Percentiles rank a stretch among this genome's conserved stretches.
Conservation (phyloP, 1,284 basidiomycete species). For the Farysia itapuensis region DNA sequence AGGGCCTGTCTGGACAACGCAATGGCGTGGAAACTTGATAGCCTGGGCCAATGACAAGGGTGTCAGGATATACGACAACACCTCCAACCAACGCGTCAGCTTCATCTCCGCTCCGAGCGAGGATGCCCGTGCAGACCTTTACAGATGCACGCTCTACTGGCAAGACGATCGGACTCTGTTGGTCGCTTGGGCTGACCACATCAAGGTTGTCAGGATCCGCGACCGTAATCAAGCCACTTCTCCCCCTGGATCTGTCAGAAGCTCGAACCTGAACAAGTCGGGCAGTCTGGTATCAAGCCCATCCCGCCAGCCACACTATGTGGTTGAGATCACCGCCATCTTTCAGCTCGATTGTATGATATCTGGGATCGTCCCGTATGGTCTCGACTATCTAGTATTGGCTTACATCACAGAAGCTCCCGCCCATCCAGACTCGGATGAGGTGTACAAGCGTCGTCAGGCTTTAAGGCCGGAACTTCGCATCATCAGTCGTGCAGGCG, state of each 20-base stretch:
- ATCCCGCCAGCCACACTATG: constrained; percentile 14
- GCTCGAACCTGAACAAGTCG: not conserved
- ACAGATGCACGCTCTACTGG: constrained; percentile 89
- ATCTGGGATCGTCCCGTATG: constrained; percentile 82
- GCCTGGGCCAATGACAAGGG: constrained; percentile 98
- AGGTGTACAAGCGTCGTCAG: constrained; percentile 69
- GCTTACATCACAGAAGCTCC: constrained; percentile 66
- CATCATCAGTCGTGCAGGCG: constrained; percentile 82
- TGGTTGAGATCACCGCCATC: constrained; percentile 83
- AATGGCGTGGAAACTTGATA: constrained; percentile 83
- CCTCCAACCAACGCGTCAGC: constrained; percentile 77
- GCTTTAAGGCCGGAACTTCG: constrained; percentile 89
- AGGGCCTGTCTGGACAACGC: constrained; percentile 88
- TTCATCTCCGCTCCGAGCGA: constrained; percentile 80
- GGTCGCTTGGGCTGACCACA: constrained; percentile 90
- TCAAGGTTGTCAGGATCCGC: constrained; percentile 73
- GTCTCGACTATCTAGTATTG: constrained; percentile 71
- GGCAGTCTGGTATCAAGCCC: constrained; percentile 1
- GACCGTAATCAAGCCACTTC: constrained; percentile 17
- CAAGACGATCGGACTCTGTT: constrained; percentile 83
- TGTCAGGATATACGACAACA: constrained; percentile 88
- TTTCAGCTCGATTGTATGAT: constrained; percentile 96
- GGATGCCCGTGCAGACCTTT: constrained; percentile 85
- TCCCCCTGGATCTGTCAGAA: not conserved
- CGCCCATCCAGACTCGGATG: constrained; percentile 6